Percentiles rank a stretch among this genome's conserved stretches.
phyloP scores from a whole-genome alignment of 2,329 filamentous ascomycete genomes.

The Fusarium annulatum region DNA sequence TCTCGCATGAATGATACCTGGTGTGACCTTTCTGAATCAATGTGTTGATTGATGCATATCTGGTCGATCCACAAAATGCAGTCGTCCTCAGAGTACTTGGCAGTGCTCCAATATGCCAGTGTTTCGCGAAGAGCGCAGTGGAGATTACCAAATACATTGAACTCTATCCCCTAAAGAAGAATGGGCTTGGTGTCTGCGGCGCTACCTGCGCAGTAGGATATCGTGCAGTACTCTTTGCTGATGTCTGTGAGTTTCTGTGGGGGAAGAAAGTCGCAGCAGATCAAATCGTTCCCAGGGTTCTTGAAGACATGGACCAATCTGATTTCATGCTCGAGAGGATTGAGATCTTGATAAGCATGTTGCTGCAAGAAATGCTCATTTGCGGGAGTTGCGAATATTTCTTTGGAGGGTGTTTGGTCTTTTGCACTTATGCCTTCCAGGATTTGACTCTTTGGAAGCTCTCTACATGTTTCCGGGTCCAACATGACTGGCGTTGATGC shows the following conservation, averaged over 20 bases:
- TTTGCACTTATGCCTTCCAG: too few species aligned
- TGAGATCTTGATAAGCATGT: rapidly evolving
- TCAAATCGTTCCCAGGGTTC: rapidly evolving
- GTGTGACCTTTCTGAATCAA: neutral
- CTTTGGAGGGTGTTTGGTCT: neutral
- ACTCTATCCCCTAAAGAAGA: neutral
- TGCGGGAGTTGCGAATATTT: neutral
- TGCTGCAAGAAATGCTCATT: rapidly evolving
- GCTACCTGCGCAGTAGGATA: neutral
- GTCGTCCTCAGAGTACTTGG: neutral
- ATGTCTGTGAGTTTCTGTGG: neutral
- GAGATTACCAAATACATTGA: neutral
- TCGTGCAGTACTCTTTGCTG: neutral
- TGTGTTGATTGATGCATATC: neutral
- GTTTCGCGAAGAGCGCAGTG: neutral
- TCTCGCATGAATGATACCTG: neutral
- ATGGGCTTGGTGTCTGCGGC: neutral
- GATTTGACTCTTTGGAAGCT: too few species aligned
- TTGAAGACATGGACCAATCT: neutral
- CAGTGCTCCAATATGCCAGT: neutral
- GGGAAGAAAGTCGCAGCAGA: neutral
- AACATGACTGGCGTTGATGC: too few species aligned
- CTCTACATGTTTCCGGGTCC: too few species aligned
- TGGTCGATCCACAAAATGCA: neutral
- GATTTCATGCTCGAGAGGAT: neutral